phyloP scores from a whole-genome alignment of 345 rosid genomes.

The Eucalyptus marginata region DNA sequence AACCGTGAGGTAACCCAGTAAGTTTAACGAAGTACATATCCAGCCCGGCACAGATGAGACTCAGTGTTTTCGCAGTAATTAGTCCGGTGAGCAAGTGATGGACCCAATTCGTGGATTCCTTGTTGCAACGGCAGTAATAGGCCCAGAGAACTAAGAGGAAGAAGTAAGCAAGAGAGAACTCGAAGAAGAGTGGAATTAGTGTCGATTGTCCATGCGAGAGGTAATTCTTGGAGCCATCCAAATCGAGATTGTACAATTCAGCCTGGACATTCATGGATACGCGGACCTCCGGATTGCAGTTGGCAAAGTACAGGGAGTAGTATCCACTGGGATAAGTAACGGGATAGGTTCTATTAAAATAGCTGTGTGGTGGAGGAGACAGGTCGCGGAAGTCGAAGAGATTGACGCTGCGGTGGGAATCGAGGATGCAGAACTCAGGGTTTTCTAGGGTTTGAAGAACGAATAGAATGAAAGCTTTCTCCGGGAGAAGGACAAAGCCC shows the following conservation, averaged over 20 bases:
- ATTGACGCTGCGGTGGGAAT: neutral
- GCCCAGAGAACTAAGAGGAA: slow-evolving; percentile 41
- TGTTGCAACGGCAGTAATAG: slow-evolving; percentile 29
- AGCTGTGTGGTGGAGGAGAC: slow-evolving; percentile 60
- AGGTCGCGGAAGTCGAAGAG: slow-evolving; percentile 46
- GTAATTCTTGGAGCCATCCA: slow-evolving; percentile 39
- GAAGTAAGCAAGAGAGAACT: slow-evolving; percentile 39
- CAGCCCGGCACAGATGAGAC: neutral
- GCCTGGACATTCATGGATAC: slow-evolving; percentile 63
- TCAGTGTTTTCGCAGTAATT: neutral
- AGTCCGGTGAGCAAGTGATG: slow-evolving; percentile 16
- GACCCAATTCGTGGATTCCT: slow-evolving; percentile 38
- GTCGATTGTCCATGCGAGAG: slow-evolving; percentile 68
- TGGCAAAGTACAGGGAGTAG: slow-evolving; percentile 72
- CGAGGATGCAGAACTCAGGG: slow-evolving; percentile 66
- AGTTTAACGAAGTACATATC: neutral
- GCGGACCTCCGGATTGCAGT: slow-evolving; percentile 59
- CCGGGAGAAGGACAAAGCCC: slow-evolving; percentile 80
- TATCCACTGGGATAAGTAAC: slow-evolving; percentile 40
- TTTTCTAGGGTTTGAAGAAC: slow-evolving; percentile 55
- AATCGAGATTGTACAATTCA: slow-evolving; percentile 62
- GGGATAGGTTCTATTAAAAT: slow-evolving; percentile 47
- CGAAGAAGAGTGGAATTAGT: slow-evolving; percentile 40
- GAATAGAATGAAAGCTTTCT: slow-evolving; percentile 61
- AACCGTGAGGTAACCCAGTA: neutral